Evolutionary conservation across 2,329 filamentous ascomycete genomes (phyloP), one percentile per base, ranked within the genome.

Genomic region (Ophiocordyceps camponoti-floridani): DNA sequence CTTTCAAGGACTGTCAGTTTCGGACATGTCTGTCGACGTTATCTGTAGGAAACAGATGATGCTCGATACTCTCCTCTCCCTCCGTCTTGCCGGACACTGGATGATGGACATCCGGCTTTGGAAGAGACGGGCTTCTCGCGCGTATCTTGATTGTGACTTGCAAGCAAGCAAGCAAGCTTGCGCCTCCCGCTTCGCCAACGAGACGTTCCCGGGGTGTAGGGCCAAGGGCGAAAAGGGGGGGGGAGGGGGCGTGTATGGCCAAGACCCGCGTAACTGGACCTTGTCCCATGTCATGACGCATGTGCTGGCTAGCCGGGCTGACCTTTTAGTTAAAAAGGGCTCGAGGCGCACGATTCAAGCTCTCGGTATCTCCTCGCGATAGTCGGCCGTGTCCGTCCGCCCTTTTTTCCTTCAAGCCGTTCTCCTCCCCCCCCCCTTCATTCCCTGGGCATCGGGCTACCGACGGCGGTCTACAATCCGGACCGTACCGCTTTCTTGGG

Each of bases 281-380:
- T 45, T 35, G 44, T 45, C 49, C 28, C 28, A 41, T 51, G 45
- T 43, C 45, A 48, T 50, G 14, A 30, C 37, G 27, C 33, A 28
- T 28, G n/a, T 13, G 16, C 31, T 40, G n/a, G 37, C 30, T 41
- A 40, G 43, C 16, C 35, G 28, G 28, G 28, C 8, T 8, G 12
- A 14, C 35, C 18, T 19, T 38, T n/a, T 38, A 19, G 14, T 19
- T 50, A 47, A 55, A 58, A 47, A 33, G 46, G 46, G 50, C 16
- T n/a, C 26, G 6, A 16, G 41, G 23, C 23, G 27, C 41, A 14
- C 12, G 8, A 30, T 12, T 30, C 28, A 30, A 30, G 28, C 28
- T 30, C 28, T 30, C 28, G 28, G 28, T 30, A 7, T 12, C 28
- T 7, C 28, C 28, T 30, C 28, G 28, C 28, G 28, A 30, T 30